These are phyloP conservation scores for Leptomonas pyrrhocoris DNA, from an alignment of 208 protist species.

Conservation along the genomic window DNA sequence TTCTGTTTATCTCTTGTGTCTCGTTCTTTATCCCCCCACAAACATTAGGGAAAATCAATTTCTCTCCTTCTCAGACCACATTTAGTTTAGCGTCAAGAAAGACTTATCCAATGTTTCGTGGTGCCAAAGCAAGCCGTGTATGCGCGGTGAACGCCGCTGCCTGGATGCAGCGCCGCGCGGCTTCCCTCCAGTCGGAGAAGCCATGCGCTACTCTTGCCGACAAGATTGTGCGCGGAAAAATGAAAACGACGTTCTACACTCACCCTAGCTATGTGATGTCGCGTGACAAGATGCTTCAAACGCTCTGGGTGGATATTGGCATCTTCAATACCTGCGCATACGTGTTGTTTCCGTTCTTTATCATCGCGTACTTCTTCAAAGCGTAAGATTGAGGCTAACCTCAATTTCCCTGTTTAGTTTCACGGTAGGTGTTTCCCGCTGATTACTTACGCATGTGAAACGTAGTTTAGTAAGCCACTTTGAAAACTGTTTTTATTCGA, in stretches of 20 bases:
- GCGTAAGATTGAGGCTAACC: constrained; percentile 39
- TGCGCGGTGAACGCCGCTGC: constrained; percentile 15
- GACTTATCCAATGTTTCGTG: constrained; percentile 32
- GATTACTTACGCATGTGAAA: constrained; percentile 16
- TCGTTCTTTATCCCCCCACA: not conserved
- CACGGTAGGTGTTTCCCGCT: constrained; percentile 5
- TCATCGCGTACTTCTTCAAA: constrained; percentile 87
- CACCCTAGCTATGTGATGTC: constrained; percentile 91
- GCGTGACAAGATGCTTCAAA: constrained; percentile 90
- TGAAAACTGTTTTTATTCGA: constrained; percentile 8
- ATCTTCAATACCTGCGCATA: constrained; percentile 73
- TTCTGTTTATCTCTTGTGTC: too few species aligned
- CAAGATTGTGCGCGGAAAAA: constrained; percentile 84
- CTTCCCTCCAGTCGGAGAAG: constrained; percentile 86
- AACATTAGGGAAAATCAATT: not conserved
- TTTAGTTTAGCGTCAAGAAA: not conserved
- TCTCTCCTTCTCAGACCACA: not conserved
- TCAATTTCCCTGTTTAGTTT: not conserved
- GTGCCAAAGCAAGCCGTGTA: constrained; percentile 26
- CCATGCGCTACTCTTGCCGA: constrained; percentile 77
- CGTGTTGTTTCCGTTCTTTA: constrained; percentile 82
- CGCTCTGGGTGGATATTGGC: constrained; percentile 87
- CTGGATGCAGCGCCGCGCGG: constrained; percentile 41
- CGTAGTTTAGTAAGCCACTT: constrained; percentile 20
- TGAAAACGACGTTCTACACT: constrained; percentile 66